A percentile compares a stretch with the other conserved stretches of the same genome.
Conservation (phyloP, 768 basidiomycete species). For the Rossbeevera mucosa region DNA sequence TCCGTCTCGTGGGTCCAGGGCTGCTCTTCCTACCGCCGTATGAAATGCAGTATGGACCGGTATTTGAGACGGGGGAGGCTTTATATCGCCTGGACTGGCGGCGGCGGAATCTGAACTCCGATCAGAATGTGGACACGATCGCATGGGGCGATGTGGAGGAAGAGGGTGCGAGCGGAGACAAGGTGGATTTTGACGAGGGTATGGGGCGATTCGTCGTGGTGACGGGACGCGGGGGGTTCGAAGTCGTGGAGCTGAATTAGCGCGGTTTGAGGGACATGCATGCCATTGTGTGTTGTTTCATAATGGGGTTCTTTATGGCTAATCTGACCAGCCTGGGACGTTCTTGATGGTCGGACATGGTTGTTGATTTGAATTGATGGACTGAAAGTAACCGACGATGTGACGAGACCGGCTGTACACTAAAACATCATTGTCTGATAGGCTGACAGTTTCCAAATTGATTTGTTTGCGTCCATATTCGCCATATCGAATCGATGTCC, state of each 20-base stretch:
- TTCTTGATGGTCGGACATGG: not conserved
- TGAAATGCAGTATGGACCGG: conserved; percentile 28
- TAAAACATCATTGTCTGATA: not conserved
- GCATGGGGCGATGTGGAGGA: not conserved
- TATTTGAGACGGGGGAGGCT: conserved; percentile 22
- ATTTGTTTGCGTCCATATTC: not conserved
- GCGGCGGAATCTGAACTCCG: not conserved
- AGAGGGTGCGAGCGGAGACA: conserved; percentile 8
- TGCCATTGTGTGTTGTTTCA: too few species aligned
- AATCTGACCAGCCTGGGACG: not conserved
- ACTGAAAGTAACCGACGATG: not conserved
- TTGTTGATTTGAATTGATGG: not conserved
- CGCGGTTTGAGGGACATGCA: not conserved
- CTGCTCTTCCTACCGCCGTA: conserved; percentile 25
- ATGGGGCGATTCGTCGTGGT: conserved; percentile 31
- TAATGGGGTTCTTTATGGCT: not conserved
- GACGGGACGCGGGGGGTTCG: conserved; percentile 23
- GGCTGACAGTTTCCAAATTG: not conserved
- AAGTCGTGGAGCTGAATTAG: conserved; percentile 23
- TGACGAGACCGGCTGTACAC: not conserved
- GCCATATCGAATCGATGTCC: not conserved
- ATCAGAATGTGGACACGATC: not conserved
- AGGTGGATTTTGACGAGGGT: conserved; percentile 29
- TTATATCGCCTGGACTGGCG: conserved; percentile 16
- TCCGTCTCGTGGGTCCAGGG: conserved; percentile 22